Conservation (phyloP, 1,284 basidiomycete genomes). For the Pterulicium gracile region DNA sequence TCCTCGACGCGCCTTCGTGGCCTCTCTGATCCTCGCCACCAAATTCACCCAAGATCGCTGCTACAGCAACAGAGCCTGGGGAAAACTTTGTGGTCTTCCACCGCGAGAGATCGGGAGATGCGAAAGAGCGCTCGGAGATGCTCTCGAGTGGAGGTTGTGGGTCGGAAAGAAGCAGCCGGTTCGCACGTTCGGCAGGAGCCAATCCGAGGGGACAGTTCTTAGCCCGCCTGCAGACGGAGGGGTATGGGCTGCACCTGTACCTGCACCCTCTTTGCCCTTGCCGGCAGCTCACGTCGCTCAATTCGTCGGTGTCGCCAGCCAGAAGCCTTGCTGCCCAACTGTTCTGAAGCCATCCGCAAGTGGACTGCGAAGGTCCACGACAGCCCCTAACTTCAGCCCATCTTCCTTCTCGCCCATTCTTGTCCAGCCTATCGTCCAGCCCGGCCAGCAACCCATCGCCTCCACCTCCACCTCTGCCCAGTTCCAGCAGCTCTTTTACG, state of each 20-base stretch:
- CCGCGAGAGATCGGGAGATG: slow-evolving; percentile 72
- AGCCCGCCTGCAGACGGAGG: too few species aligned
- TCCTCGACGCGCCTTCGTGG: slow-evolving; percentile 80
- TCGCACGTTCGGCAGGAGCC: slow-evolving; percentile 6
- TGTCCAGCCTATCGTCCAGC: background rate
- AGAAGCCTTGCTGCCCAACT: too few species aligned
- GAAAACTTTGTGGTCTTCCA: slow-evolving; percentile 71
- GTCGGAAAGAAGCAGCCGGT: slow-evolving; percentile 47
- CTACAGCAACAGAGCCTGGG: slow-evolving; percentile 90
- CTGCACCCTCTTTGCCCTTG: background rate
- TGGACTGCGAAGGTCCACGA: background rate
- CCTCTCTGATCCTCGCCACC: slow-evolving; percentile 78
- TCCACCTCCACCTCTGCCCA: background rate
- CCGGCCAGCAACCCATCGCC: background rate
- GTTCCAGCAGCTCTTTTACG: slow-evolving; percentile 3
- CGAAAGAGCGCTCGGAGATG: slow-evolving; percentile 70
- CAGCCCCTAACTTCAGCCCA: background rate
- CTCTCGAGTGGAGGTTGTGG: slow-evolving; percentile 76
- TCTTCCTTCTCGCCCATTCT: too few species aligned
- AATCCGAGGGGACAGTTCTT: too few species aligned
- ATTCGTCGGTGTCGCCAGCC: background rate
- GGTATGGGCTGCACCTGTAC: background rate
- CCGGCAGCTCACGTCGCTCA: background rate
- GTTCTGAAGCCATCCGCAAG: background rate
- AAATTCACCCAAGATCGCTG: slow-evolving; percentile 92